A percentile compares a stretch with the other conserved stretches of the same genome.
Evolutionary conservation across 805 yeast genomes (phyloP).

Genomic region (Metschnikowia vanudenii): DNA sequence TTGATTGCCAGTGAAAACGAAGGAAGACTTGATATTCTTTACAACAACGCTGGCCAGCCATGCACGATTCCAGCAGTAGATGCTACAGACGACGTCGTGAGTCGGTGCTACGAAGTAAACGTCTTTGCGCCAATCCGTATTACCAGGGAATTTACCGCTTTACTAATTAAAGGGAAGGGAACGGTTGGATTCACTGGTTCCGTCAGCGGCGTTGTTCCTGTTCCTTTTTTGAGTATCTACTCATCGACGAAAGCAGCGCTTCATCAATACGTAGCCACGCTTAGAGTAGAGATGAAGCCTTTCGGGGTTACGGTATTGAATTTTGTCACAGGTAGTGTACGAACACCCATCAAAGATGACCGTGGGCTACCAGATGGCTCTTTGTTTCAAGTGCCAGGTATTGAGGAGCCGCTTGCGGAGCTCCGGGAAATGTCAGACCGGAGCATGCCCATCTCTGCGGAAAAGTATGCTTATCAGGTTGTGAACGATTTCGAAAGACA

Average conservation of each 20-base stretch:
- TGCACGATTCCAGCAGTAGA: slow-evolving; percentile 71
- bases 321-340: slow-evolving; percentile 72
- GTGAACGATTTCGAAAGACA: slow-evolving; percentile 46
- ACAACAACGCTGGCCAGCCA: slow-evolving; percentile 75
- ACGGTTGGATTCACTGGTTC: slow-evolving; percentile 75
- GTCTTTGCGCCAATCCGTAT: slow-evolving; percentile 68
- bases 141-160: slow-evolving; percentile 53
- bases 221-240: slow-evolving; percentile 69
- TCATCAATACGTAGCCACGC: slow-evolving; percentile 61
- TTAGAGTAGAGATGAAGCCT: slow-evolving; percentile 66
- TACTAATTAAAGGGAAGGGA: slow-evolving; percentile 63
- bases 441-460: slow-evolving; percentile 58
- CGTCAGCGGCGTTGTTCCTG: slow-evolving; percentile 58
- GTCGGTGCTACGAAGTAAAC: slow-evolving; percentile 58
- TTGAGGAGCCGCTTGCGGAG: slow-evolving; percentile 43
- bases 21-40: slow-evolving; percentile 55
- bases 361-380: slow-evolving; percentile 56
- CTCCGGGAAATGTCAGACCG: slow-evolving; percentile 59
- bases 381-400: slow-evolving; percentile 49
- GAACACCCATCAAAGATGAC: slow-evolving; percentile 64
- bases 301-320: slow-evolving; percentile 69
- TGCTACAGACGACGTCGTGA: slow-evolving; percentile 51
- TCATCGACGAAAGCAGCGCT: slow-evolving; percentile 73
- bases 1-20: slow-evolving; percentile 43
- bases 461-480: slow-evolving; percentile 52